Base-by-base conservation (phyloP, 2,329 filamentous ascomycete species). In the Fusarium sp. region DNA sequence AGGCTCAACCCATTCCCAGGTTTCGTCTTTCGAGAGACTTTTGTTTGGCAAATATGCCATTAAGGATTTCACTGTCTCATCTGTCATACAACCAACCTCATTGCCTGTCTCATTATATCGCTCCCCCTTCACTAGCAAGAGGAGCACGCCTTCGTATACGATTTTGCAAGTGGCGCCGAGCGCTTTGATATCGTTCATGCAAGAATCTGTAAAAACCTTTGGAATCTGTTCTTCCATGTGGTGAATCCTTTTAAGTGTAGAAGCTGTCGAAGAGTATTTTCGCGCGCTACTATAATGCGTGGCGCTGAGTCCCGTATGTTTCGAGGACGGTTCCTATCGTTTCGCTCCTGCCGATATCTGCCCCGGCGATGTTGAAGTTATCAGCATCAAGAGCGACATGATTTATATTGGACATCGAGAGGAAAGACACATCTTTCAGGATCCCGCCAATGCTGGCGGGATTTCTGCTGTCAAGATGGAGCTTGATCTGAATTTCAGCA, bases 1-100 rank as follows among this genome's bases (percentile, higher is more conserved):
- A 12, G 57, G 60, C 31, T 55, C 8, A 8, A 63, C 31, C 60
- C 60, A 63, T 5, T 33, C 4, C 56, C 47, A 55, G 6, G 41
- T 10, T 1, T 50, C 8, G 1, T n/a, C 6, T 3, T 31, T 36
- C 41, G 36, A 55, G 4, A 49, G 18, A 15, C 16, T 28, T 13
- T 36, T 53, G 13, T 26, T 44, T 2, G 60, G 18, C 11, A 61
- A 10, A 12, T 28, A 34, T 6, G 44, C 10, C 12, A 54, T 8
- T 9, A 55, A 10, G 6, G 20, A 13, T 13, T 55, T 26, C 1
- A 47, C 10, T 4, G 49, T 18, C 13, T 55, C 56, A 2, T 10
- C 6, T 1, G 47, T 44, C 13, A 55, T 3, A 1, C 12, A 1
- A 4, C 23, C 30, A 1, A 9, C 4, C 4, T 47, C 18, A 10